Percentiles rank a stretch among this genome's conserved stretches.
Conservation (phyloP, 805 yeast genomes). For the Danielia oregonensis region DNA sequence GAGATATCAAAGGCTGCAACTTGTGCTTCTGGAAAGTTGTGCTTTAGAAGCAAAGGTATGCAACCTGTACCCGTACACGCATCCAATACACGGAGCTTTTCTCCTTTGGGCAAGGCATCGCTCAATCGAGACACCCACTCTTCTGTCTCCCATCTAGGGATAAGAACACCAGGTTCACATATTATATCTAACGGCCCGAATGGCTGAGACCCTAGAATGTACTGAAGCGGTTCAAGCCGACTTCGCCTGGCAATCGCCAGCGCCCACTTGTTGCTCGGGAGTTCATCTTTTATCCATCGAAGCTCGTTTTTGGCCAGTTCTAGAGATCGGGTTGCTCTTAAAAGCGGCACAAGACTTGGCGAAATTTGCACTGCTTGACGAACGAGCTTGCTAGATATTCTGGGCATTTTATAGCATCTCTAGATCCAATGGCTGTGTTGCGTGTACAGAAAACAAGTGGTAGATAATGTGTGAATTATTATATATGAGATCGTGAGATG, state of each 20-base stretch:
- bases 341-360: conserved; percentile 29
- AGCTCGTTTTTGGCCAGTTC: conserved; percentile 53
- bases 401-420: too few relatives aligned
- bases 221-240: conserved; percentile 69
- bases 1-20: conserved; percentile 58
- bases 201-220: conserved; percentile 82
- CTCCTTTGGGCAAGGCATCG: neutral
- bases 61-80: conserved; percentile 54
- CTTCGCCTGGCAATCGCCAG: conserved; percentile 54
- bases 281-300: conserved; percentile 59
- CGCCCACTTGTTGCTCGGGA: conserved; percentile 44
- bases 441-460: too few relatives aligned
- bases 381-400: conserved; percentile 26
- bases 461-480: too few relatives aligned
- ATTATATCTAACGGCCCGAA: conserved; percentile 64
- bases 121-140: conserved; percentile 56
- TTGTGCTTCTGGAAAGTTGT: conserved; percentile 14
- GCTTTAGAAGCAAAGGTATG: conserved; percentile 53
- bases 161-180: conserved; percentile 66
- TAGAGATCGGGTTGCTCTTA: conserved; percentile 27
- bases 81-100: conserved; percentile 7
- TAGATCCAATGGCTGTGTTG: too few relatives aligned
- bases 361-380: conserved; percentile 25
- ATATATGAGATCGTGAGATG: too few relatives aligned
- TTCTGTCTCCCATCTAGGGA: conserved; percentile 95